Percentiles rank a stretch among this genome's conserved stretches.
These are phyloP conservation scores for Boletellus emodensis DNA, from an alignment of 768 basidiomycete species.

Conservation along the genomic window DNA sequence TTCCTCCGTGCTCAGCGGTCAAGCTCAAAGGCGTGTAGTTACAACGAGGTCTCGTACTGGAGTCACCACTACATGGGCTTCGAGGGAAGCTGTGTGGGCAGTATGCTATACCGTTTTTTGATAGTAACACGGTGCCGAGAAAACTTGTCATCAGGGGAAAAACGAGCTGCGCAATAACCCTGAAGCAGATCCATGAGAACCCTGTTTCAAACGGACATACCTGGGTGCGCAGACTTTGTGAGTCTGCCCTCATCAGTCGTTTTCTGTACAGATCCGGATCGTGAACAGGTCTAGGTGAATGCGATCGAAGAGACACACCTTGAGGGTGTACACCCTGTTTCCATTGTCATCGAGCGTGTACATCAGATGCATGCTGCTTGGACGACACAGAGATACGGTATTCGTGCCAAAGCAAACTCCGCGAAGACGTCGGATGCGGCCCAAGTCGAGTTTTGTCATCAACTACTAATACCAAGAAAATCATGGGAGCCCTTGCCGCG, in stretches of 20 bases:
- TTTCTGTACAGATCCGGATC: slow-evolving; percentile 55
- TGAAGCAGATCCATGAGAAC: background rate
- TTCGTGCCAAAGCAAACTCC: slow-evolving; percentile 10
- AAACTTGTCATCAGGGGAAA: slow-evolving; percentile 99
- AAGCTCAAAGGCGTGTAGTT: background rate
- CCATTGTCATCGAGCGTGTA: slow-evolving; percentile 77
- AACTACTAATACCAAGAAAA: too few species aligned
- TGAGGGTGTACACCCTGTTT: slow-evolving; percentile 88
- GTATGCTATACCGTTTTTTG: slow-evolving; percentile 87
- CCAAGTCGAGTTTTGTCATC: background rate
- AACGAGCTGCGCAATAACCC: slow-evolving; percentile 63
- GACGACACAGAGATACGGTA: background rate
- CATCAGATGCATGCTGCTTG: slow-evolving; percentile 88
- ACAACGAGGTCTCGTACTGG: background rate
- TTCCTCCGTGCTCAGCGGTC: background rate
- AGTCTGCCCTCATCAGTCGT: slow-evolving; percentile 71
- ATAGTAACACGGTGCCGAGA: slow-evolving; percentile 95
- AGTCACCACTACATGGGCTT: slow-evolving; percentile 70
- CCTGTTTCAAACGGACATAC: slow-evolving; percentile 43
- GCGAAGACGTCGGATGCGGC: background rate
- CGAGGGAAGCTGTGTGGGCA: slow-evolving; percentile 84
- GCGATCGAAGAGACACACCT: slow-evolving; percentile 47
- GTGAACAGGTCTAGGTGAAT: slow-evolving; percentile 3
- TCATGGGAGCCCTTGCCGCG: too few species aligned
- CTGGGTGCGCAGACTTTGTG: slow-evolving; percentile 96